Evolutionary conservation across 2,329 filamentous ascomycete species (phyloP), one percentile per base, ranked within the genome.

Genomic region (Pseudocercospora macadamiae): DNA sequence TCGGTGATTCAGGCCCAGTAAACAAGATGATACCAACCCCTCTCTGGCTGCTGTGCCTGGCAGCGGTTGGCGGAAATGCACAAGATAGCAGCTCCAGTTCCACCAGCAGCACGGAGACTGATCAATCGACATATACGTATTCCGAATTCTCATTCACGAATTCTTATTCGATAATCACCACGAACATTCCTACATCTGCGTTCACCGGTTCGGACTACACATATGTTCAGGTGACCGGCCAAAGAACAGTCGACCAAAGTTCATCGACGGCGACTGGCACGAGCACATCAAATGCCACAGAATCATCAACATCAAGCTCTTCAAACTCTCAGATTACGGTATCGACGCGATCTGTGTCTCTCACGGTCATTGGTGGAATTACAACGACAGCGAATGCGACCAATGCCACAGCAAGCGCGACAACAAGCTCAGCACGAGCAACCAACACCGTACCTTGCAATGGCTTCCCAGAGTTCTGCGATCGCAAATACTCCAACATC

Each of bases 391-490:
- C 60, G 18, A 60, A 52, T 23, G 48, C 64, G 3, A 65, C 60
- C 25, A 67, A 64, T 25, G 53, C 54, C 48, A 71, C 67, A 39
- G 64, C 60, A 14, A 75, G 60, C 23, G 58, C 66, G 12, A 68
- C 69, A 2, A 68, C 68, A 10, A 70, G 56, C 49, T 63, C 66
- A 7, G 51, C 57, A 25, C 30, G 51, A 51, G 81, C 87, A 1
- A 84, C 83, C 45, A 93, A 93, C 73, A 93, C 89, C 0, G 86
- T 86, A 59, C 86, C 89, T 3, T 96, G 91, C 80, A 96, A 96
- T 75, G 86, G 86, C 72, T 72, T 68, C 48, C 68, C 88, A 21
- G 89, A 93, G 74, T 86, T 95, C 68, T 96, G 91, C 78, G 76
- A 76, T 4, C 84, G 90, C 59, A 87, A 85, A 66, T 96, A 92